Evolutionary conservation across 139 green algal species (phyloP).

Genomic region (Raphidocelis subcapitata): DNA sequence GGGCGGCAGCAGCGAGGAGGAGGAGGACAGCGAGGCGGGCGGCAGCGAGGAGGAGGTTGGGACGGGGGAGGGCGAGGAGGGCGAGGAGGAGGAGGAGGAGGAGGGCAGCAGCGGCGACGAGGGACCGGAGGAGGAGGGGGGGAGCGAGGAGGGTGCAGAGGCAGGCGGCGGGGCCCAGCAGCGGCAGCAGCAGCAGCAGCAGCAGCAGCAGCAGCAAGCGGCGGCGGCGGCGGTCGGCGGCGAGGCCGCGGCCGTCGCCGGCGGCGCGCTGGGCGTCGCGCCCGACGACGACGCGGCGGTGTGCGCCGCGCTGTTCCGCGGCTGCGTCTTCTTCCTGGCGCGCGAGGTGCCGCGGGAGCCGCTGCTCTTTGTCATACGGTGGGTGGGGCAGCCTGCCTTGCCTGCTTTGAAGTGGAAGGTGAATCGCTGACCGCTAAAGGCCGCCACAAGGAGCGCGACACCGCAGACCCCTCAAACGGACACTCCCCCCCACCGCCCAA

Average conservation of each 20-base stretch:
- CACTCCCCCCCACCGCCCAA: background rate
- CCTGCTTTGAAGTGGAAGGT: no score
- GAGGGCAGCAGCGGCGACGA: conserved; percentile 28
- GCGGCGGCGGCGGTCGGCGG: conserved; percentile 6
- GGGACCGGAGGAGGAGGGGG: conserved; percentile 36
- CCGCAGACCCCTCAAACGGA: no score
- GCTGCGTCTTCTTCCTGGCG: conserved; percentile 89
- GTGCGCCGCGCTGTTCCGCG: conserved; percentile 84
- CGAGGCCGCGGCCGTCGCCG: conserved; percentile 41
- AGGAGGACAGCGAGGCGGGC: conserved; percentile 18
- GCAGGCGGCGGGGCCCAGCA: background rate
- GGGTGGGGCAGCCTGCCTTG: no score
- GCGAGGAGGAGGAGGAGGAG: conserved; percentile 25
- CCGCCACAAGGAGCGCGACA: no score
- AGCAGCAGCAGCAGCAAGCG: no score
- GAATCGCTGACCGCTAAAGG: no score
- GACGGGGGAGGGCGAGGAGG: no score
- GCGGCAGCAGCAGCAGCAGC: conserved; percentile 7
- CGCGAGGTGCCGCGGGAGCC: conserved; percentile 87
- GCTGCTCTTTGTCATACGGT: conserved; percentile 89
- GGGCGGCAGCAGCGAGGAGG: conserved; percentile 7
- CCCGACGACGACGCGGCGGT: conserved; percentile 68
- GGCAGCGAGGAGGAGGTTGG: background rate
- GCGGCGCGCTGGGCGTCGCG: conserved; percentile 59
- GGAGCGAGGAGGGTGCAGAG: conserved; percentile 3